These are phyloP conservation scores for Daedalea quercina DNA, from an alignment of 768 basidiomycete species.

Conservation along the genomic window DNA sequence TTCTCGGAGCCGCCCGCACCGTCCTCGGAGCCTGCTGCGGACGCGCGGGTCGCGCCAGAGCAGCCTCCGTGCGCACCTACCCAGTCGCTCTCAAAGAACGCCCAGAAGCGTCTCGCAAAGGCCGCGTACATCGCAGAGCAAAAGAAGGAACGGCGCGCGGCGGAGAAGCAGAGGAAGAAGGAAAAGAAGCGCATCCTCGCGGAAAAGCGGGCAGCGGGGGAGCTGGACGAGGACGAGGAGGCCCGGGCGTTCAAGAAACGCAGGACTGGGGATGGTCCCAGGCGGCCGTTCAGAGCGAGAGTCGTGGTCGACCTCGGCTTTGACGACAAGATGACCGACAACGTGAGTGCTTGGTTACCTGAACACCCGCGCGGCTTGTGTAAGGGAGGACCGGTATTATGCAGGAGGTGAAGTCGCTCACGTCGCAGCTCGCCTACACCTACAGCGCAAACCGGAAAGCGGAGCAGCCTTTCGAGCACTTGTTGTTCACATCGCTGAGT, in stretches of 20 bases:
- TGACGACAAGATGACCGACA: constrained; percentile 89
- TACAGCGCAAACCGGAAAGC: constrained; percentile 84
- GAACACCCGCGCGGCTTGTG: not conserved
- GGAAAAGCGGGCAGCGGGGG: constrained; percentile 59
- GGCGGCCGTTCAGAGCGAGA: constrained; percentile 40
- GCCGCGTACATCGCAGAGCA: constrained; percentile 54
- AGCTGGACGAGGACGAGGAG: constrained; percentile 36
- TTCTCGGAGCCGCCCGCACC: too few relatives aligned
- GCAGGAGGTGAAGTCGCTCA: constrained; percentile 88
- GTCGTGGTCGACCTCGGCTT: constrained; percentile 87
- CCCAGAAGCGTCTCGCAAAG: constrained; percentile 70
- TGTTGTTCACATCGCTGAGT: constrained; percentile 78
- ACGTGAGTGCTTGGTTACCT: constrained; percentile 45
- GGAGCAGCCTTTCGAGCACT: constrained; percentile 54
- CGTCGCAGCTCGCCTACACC: constrained; percentile 85
- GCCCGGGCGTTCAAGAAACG: constrained; percentile 30
- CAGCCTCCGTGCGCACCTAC: not conserved
- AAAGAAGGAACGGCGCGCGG: constrained; percentile 70
- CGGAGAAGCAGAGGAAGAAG: constrained; percentile 72
- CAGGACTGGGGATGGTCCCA: constrained; percentile 22
- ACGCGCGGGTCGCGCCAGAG: too few relatives aligned
- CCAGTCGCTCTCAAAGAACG: constrained; percentile 62
- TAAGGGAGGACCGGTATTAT: not conserved
- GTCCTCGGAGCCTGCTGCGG: too few relatives aligned
- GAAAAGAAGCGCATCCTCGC: constrained; percentile 59